Percentiles rank a stretch among this genome's conserved stretches.
Evolutionary conservation across 2,329 filamentous ascomycete genomes (phyloP).

Genomic region (Phyllosticta citribraziliensis): DNA sequence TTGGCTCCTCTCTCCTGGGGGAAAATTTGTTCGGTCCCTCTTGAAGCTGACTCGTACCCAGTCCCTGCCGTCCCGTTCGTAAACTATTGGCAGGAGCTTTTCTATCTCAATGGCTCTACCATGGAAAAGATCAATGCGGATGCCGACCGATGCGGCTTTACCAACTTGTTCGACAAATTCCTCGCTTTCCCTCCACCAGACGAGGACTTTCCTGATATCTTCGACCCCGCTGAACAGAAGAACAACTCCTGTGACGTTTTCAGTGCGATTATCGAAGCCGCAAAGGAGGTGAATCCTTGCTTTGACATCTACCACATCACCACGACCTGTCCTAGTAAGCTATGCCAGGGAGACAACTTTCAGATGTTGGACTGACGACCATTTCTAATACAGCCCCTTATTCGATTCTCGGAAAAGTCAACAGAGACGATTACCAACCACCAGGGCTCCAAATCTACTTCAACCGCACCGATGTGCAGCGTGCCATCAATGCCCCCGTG

Average conservation of each 20-base stretch:
- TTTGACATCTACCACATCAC: slow-evolving; percentile 42
- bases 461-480: slow-evolving; percentile 43
- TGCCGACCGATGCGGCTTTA: slow-evolving; percentile 28
- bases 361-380: slow-evolving; percentile 12
- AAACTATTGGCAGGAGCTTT: slow-evolving; percentile 31
- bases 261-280: slow-evolving; percentile 29
- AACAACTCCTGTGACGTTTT: slow-evolving; percentile 24
- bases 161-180: slow-evolving; percentile 32
- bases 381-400: slow-evolving; percentile 20
- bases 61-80: slow-evolving; percentile 27
- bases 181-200: slow-evolving; percentile 26
- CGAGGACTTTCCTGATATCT: slow-evolving; percentile 23
- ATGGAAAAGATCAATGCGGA: slow-evolving; percentile 24
- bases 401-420: slow-evolving; percentile 29
- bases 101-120: slow-evolving; percentile 36
- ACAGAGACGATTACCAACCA: slow-evolving; percentile 29
- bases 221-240: slow-evolving; percentile 11
- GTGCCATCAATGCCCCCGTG: slow-evolving; percentile 39
- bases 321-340: slow-evolving; percentile 20
- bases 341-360: slow-evolving; percentile 29
- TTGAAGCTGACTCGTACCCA: slow-evolving; percentile 1
- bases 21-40: background rate
- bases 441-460: slow-evolving; percentile 37
- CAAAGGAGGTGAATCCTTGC: slow-evolving; percentile 37
- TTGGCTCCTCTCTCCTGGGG: background rate